Conservation (phyloP, 495 filamentous ascomycete species). For the Aspergillus asperescens region DNA sequence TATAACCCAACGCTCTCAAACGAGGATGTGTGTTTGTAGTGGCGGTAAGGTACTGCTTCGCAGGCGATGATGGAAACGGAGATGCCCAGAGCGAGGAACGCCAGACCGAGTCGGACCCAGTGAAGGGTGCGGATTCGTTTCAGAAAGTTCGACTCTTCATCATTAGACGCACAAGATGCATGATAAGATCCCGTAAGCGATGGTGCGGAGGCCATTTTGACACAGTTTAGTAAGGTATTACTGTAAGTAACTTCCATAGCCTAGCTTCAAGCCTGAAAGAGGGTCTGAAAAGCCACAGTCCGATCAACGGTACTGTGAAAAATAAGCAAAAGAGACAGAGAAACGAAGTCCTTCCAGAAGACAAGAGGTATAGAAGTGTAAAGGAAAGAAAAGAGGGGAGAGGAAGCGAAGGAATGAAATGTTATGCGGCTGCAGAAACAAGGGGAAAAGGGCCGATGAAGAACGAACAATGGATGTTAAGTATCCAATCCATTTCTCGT, state of each 20-base stretch:
- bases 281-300: background rate
- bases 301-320: constrained; percentile 2
- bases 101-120: constrained; percentile 34
- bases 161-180: constrained; percentile 29
- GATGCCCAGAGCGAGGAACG: constrained; percentile 27
- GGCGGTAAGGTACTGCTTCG: constrained; percentile 35
- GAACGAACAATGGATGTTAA: background rate
- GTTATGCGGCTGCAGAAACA: background rate
- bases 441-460: background rate
- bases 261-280: background rate
- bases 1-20: constrained; percentile 36
- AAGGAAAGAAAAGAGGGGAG: constrained; percentile 5
- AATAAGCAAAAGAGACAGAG: background rate
- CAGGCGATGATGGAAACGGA: constrained; percentile 39
- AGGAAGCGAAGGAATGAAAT: constrained; percentile 1
- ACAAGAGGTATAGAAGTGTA: background rate
- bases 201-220: constrained; percentile 27
- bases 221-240: constrained; percentile 2
- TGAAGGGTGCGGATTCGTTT: constrained; percentile 34
- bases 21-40: constrained; percentile 36
- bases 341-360: constrained; percentile 18
- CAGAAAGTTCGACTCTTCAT: constrained; percentile 37
- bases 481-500: background rate
- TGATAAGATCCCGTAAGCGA: constrained; percentile 21
- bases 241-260: background rate